Conservation (phyloP, 169 alveolate genomes). For the Sarcocystis neurona region DNA sequence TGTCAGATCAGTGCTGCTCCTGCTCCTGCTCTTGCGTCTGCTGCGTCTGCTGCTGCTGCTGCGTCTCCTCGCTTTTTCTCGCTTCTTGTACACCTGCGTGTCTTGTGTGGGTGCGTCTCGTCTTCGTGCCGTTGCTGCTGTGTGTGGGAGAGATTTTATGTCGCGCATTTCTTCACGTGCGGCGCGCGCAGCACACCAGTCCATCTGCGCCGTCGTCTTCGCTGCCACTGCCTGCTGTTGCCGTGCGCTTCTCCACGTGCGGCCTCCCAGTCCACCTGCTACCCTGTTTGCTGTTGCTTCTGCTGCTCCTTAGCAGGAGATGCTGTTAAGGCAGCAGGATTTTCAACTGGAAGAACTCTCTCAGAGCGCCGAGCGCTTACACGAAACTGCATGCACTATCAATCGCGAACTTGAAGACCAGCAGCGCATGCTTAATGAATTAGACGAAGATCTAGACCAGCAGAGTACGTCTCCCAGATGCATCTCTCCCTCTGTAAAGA, state of each 20-base stretch:
- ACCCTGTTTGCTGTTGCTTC: not conserved
- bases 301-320: conserved; percentile 50
- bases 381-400: conserved; percentile 72
- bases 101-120: not conserved
- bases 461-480: not conserved
- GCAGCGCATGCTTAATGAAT: conserved; percentile 61
- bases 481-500: too few relatives aligned
- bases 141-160: too few relatives aligned
- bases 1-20: not conserved
- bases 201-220: too few relatives aligned
- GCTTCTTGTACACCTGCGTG: not conserved
- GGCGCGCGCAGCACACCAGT: too few relatives aligned
- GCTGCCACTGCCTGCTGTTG: too few relatives aligned
- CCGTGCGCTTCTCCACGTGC: too few relatives aligned
- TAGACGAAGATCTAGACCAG: conserved; percentile 37
- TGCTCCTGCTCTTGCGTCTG: too few relatives aligned
- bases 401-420: conserved; percentile 74
- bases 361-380: conserved; percentile 72
- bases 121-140: not conserved
- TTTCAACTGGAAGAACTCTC: conserved; percentile 73
- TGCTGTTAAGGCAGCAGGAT: conserved; percentile 67
- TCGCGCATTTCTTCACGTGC: too few relatives aligned
- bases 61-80: not conserved
- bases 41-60: not conserved
- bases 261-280: too few relatives aligned